Evolutionary conservation across 2,329 filamentous ascomycete species (phyloP).

Genomic region (Keithomyces neogunnii): DNA sequence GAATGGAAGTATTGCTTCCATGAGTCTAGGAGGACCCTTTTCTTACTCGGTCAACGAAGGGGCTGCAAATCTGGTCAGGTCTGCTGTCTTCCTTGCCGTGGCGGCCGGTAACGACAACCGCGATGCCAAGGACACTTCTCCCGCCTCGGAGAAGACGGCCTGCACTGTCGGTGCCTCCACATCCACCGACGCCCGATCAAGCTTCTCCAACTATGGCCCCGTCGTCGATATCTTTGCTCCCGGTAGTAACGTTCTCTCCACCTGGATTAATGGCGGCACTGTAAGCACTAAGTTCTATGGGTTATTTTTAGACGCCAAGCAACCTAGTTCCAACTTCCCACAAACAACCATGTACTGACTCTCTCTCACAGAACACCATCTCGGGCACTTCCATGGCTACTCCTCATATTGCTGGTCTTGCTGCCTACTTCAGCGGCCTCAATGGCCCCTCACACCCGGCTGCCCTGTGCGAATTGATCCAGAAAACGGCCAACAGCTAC

Average conservation of each 20-base stretch:
- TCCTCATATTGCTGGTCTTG: constrained; percentile 9
- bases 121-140: constrained; percentile 36
- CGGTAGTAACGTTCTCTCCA: constrained; percentile 35
- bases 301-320: too few species aligned
- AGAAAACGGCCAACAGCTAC: constrained; percentile 3
- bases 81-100: constrained; percentile 45
- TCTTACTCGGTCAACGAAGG: constrained; percentile 42
- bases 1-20: constrained; percentile 42
- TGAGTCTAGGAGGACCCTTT: constrained; percentile 44
- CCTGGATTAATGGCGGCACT: constrained; percentile 35
- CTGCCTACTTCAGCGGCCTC: constrained; percentile 36
- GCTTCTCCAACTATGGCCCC: constrained; percentile 44
- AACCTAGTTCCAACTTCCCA: too few species aligned
- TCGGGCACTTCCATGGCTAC: constrained; percentile 34
- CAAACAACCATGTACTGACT: too few species aligned
- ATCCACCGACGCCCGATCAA: constrained; percentile 28
- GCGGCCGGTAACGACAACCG: constrained; percentile 44
- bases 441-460: constrained; percentile 12
- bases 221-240: constrained; percentile 44
- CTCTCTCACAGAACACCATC: constrained; percentile 21
- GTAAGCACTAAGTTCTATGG: constrained; percentile 4
- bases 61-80: constrained; percentile 33
- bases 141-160: constrained; percentile 36
- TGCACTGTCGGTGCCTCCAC: constrained; percentile 47
- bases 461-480: constrained; percentile 11